These are phyloP conservation scores for Inosperma sp. DNA, from an alignment of 768 basidiomycete species.

Conservation along the genomic window DNA sequence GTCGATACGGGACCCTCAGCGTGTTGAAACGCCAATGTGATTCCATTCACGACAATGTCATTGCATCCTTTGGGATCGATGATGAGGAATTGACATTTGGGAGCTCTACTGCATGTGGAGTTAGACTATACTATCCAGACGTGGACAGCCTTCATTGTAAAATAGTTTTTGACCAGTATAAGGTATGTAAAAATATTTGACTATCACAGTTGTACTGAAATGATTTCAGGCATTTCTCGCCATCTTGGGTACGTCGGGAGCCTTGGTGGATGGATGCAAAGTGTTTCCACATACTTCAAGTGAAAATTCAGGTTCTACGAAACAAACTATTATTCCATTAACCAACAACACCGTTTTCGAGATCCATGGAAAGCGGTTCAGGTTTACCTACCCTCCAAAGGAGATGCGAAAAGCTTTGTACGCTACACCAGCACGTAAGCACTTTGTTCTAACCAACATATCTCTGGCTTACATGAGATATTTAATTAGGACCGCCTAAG, in stretches of 20 bases:
- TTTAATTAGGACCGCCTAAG: conserved; percentile 28
- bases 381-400: conserved; percentile 74
- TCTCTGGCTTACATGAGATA: background rate
- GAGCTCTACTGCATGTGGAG: conserved; percentile 56
- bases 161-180: conserved; percentile 61
- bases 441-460: background rate
- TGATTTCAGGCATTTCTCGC: conserved; percentile 56
- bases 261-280: conserved; percentile 57
- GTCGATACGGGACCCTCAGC: conserved; percentile 60
- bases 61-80: conserved; percentile 73
- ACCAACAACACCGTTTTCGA: conserved; percentile 62
- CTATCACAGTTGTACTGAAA: background rate
- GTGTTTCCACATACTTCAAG: conserved; percentile 43
- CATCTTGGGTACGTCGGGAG: conserved; percentile 54
- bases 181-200: conserved; percentile 35
- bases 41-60: conserved; percentile 33
- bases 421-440: conserved; percentile 46
- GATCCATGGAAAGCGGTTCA: conserved; percentile 64
- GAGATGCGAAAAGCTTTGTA: conserved; percentile 52
- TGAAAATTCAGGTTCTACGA: conserved; percentile 10
- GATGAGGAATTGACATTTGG: conserved; percentile 64
- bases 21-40: conserved; percentile 46
- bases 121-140: conserved; percentile 64
- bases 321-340: conserved; percentile 56
- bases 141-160: conserved; percentile 63